Conservation (phyloP, 257 asterid genomes). For the Jacaranda mimosifolia region DNA sequence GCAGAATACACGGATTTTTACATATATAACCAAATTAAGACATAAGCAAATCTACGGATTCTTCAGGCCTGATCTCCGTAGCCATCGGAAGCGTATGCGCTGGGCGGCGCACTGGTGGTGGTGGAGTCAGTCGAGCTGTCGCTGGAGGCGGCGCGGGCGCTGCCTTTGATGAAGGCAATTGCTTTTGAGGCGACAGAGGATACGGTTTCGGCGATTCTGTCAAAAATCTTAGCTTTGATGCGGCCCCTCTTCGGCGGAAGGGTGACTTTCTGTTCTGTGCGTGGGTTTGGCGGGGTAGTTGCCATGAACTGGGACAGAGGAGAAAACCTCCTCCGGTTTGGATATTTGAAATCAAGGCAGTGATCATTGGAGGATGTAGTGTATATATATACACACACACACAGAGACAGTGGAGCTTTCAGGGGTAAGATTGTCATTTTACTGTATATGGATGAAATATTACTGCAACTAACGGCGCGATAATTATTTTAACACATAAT, state of each 20-base stretch:
- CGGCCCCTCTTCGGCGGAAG: constrained; percentile 53
- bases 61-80: constrained; percentile 24
- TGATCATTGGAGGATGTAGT: no score
- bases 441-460: no score
- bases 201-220: constrained; percentile 39
- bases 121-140: constrained; percentile 18
- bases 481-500: no score
- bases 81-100: constrained; percentile 32
- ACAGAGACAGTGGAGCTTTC: no score
- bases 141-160: not conserved
- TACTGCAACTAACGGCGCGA: no score
- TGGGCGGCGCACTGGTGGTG: constrained; percentile 43
- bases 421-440: no score
- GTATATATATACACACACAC: no score
- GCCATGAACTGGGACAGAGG: constrained; percentile 26
- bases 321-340: no score
- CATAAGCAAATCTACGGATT: no score
- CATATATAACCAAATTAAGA: not conserved
- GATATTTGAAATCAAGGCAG: no score
- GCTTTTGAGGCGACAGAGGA: constrained; percentile 40
- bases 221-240: constrained; percentile 58
- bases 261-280: constrained; percentile 3
- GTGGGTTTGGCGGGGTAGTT: constrained; percentile 28
- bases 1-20: not conserved
- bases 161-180: constrained; percentile 21